Evolutionary conservation across 176 grass and related monocot species (phyloP).

Genomic region (Oryza glumipatula): DNA sequence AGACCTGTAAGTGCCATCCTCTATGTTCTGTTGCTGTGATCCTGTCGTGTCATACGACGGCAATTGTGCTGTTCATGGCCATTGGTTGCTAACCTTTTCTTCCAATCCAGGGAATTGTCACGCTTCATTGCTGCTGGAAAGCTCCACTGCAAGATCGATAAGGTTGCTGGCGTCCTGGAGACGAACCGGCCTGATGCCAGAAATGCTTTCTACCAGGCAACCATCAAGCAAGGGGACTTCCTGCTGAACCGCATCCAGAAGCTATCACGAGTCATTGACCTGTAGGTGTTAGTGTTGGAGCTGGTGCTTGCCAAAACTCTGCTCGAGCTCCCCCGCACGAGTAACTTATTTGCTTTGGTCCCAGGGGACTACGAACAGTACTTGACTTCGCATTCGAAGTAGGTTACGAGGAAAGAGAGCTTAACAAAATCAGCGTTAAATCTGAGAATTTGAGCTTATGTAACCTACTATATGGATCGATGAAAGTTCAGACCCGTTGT

Average conservation of each 20-base stretch:
- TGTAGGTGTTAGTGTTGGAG: slow-evolving; percentile 48
- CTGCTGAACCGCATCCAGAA: slow-evolving; percentile 96
- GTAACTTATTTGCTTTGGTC: slow-evolving; percentile 1
- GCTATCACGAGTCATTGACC: slow-evolving; percentile 90
- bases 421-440: slow-evolving; percentile 1
- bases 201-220: slow-evolving; percentile 95
- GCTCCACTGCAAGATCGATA: slow-evolving; percentile 99
- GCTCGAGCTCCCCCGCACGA: not conserved
- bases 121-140: slow-evolving; percentile 97
- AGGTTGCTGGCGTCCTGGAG: slow-evolving; percentile 90
- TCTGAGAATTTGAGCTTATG: slow-evolving; percentile 21
- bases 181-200: slow-evolving; percentile 90
- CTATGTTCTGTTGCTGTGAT: not conserved
- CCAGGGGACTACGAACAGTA: not conserved
- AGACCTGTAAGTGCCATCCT: slow-evolving; percentile 69
- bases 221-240: slow-evolving; percentile 98
- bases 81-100: not conserved
- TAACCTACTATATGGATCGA: slow-evolving; percentile 24
- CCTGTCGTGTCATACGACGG: not conserved
- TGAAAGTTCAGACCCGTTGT: not conserved
- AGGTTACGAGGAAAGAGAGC: not conserved
- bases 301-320: not conserved
- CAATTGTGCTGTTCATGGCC: not conserved
- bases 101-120: slow-evolving; percentile 69
- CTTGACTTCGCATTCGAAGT: slow-evolving; percentile 16